Percentiles rank a stretch among this genome's conserved stretches.
Conservation (phyloP, 805 yeast species). For the Wickerhamomyces bisporus region DNA sequence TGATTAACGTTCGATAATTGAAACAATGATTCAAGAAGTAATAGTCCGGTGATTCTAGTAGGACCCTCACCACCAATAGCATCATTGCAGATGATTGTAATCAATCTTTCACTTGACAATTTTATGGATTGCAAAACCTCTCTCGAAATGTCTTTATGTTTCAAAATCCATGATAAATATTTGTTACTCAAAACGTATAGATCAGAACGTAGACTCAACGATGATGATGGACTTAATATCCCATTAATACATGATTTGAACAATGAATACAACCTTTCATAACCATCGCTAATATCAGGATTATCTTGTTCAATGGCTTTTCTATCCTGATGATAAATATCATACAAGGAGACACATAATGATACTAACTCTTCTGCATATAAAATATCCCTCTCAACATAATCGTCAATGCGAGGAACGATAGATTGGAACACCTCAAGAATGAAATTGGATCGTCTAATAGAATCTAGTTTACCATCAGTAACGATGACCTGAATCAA, state of each 20-base stretch:
- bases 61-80: conserved; percentile 75
- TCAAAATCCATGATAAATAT: conserved; percentile 49
- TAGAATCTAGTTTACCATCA: conserved; percentile 46
- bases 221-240: conserved; percentile 61
- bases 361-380: conserved; percentile 78
- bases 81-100: conserved; percentile 69
- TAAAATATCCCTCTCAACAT: conserved; percentile 56
- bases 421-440: conserved; percentile 71
- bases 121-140: conserved; percentile 51
- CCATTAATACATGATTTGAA: conserved; percentile 75
- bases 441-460: conserved; percentile 55
- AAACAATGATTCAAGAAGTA: conserved; percentile 66
- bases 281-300: conserved; percentile 35
- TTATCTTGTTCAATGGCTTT: conserved; percentile 25
- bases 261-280: conserved; percentile 56
- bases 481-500: conserved; percentile 68
- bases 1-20: conserved; percentile 48
- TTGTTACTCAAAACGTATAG: conserved; percentile 69
- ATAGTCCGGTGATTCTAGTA: conserved; percentile 65
- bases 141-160: conserved; percentile 35
- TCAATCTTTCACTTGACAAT: conserved; percentile 53
- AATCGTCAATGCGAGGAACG: conserved; percentile 72
- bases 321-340: conserved; percentile 49
- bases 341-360: conserved; percentile 64
- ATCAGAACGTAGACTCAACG: conserved; percentile 68